These are phyloP conservation scores for Haplographium delicatum DNA, from an alignment of 495 filamentous ascomycete species.

Conservation along the genomic window DNA sequence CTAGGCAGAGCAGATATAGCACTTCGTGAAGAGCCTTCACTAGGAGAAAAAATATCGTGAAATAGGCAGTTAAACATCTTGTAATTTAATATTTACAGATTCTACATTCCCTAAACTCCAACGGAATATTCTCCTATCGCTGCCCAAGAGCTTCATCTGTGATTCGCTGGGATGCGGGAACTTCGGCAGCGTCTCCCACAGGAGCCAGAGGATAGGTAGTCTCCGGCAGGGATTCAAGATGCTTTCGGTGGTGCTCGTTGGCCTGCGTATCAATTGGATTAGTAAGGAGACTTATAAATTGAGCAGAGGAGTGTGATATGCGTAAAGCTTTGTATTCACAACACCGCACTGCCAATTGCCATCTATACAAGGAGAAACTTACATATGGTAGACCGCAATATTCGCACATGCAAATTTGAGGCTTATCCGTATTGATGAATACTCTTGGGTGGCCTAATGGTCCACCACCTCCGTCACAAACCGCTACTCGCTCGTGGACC, in stretches of 20 bases:
- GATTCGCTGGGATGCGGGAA: conserved; percentile 50
- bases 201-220: conserved; percentile 71
- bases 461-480: conserved; percentile 91
- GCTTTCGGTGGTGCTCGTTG: conserved; percentile 75
- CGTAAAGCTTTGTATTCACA: neutral
- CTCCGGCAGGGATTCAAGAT: conserved; percentile 71
- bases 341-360: neutral
- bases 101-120: conserved; percentile 4
- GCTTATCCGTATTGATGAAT: conserved; percentile 97
- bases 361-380: conserved; percentile 33
- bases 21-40: no score
- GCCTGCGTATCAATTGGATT: conserved; percentile 48
- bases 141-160: conserved; percentile 47
- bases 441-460: conserved; percentile 86
- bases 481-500: conserved; percentile 73
- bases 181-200: conserved; percentile 42
- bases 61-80: conserved; percentile 7
- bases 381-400: conserved; percentile 97
- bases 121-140: conserved; percentile 31
- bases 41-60: no score
- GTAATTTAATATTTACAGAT: conserved; percentile 20
- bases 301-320: neutral
- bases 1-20: neutral
- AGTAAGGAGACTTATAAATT: neutral
- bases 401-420: conserved; percentile 80